Base-by-base conservation (phyloP, 768 basidiomycete species). In the Tubosaeta brunneosetosa region DNA sequence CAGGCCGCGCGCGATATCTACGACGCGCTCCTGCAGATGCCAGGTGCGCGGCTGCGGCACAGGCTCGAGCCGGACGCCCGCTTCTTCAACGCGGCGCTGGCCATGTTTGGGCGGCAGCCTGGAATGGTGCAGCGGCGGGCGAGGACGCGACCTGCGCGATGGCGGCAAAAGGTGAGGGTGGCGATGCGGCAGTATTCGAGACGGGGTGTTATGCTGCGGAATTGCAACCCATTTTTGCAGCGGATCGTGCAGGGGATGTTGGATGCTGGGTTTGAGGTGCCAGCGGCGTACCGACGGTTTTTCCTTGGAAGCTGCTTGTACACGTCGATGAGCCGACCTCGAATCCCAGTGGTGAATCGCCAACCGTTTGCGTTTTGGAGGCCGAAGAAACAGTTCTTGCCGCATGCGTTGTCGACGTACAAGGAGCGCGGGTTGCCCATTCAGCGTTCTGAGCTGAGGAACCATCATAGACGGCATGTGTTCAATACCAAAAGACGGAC, bases 81-180 rank as follows among this genome's bases (percentile, higher is more conserved):
- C 42, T 87, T 87, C 63, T 88, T 83, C 70, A 86, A 86, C 50
- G 81, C 82, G 2, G 72, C 80, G 9, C 67, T 88, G 12, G 65
- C 70, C 10, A 67, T 84, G 43, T 74, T 77, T 34, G 61, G 67
- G 16, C 63, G 65, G 11, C 61, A 61, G 13, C 51, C 61, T 22
- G 37, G 43, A 10, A 61, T 45, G 61, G 38, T 51, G 49, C 62
- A 47, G 31, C 68, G 62, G 27, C 51, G 52, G 17, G 45, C 32
- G 2, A 55, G 51, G 34, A 57, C 51, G 1, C 25, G 47, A 3
- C 68, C 59, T 4, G 36, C 69, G 7, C 61, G 61, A 45, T 71
- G 68, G 71, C 59, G 64, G 42, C 66, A 65, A 22, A 66, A 63
- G 48, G 55, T 73, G 29, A 54, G 60, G 27, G 51, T 46, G 7